These are phyloP conservation scores for Geotrichum aggregatum DNA, from an alignment of 1,139 yeast genomes.

Conservation along the genomic window DNA sequence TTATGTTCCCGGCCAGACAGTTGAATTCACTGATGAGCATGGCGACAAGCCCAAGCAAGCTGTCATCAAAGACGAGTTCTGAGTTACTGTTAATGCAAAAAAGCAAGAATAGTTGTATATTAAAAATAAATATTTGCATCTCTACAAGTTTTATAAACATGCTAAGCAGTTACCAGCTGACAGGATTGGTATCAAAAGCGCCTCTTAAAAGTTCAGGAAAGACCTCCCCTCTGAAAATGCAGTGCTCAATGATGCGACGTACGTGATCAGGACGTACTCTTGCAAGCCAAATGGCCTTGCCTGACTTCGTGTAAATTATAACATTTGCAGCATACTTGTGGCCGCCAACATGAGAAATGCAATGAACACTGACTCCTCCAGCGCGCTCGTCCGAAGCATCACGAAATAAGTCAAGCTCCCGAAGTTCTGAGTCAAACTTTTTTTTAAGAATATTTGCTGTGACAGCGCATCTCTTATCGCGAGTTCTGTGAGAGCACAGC, in stretches of 20 bases:
- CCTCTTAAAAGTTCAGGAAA: slow-evolving; percentile 69
- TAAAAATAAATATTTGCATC: background rate
- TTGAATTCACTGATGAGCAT: background rate
- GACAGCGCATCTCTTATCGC: slow-evolving; percentile 90
- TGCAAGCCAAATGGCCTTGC: slow-evolving; percentile 84
- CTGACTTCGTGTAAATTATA: slow-evolving; percentile 64
- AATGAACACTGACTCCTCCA: slow-evolving; percentile 67
- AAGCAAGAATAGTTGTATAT: background rate
- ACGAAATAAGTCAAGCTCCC: slow-evolving; percentile 66
- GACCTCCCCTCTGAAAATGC: slow-evolving; percentile 63
- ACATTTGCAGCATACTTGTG: slow-evolving; percentile 92
- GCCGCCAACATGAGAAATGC: slow-evolving; percentile 87
- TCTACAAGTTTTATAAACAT: background rate
- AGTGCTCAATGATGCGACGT: slow-evolving; percentile 67
- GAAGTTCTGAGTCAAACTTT: slow-evolving; percentile 66
- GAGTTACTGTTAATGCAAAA: background rate
- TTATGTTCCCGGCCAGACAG: slow-evolving; percentile 24
- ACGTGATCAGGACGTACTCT: slow-evolving; percentile 76
- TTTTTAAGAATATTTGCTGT: slow-evolving; percentile 91
- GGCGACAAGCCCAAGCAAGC: slow-evolving; percentile 17
- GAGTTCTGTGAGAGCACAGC: slow-evolving; percentile 80
- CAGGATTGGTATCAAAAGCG: slow-evolving; percentile 44
- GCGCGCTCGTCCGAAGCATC: slow-evolving; percentile 71
- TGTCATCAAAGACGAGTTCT: slow-evolving; percentile 18
- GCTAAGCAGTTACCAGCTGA: slow-evolving; percentile 48